phyloP scores from a whole-genome alignment of 805 yeast species.

The Zygotorulaspora danielsina region DNA sequence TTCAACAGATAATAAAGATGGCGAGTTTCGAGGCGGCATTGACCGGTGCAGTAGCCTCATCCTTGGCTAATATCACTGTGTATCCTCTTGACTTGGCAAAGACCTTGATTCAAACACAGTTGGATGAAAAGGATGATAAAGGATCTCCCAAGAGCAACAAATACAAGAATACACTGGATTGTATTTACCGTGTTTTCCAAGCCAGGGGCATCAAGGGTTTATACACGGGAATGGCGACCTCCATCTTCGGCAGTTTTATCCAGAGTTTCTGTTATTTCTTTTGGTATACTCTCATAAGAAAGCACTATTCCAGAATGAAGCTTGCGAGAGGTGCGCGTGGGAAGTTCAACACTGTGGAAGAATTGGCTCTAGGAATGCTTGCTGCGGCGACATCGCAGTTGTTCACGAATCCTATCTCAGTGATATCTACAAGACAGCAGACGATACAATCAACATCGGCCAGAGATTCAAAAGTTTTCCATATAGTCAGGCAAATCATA shows the following conservation, averaged over 20 bases:
- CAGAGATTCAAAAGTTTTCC: constrained; percentile 27
- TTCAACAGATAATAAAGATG: too few species aligned
- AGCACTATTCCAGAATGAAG: constrained; percentile 44
- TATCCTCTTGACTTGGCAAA: constrained; percentile 79
- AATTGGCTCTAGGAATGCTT: constrained; percentile 66
- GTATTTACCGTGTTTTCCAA: constrained; percentile 50
- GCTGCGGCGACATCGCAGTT: constrained; percentile 82
- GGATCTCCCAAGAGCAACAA: constrained; percentile 25
- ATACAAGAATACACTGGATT: constrained; percentile 60
- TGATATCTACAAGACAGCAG: constrained; percentile 64
- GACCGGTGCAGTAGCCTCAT: constrained; percentile 79
- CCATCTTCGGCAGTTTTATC: constrained; percentile 65
- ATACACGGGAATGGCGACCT: constrained; percentile 67
- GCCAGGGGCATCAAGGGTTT: constrained; percentile 62
- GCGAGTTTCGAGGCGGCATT: constrained; percentile 66
- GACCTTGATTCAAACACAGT: constrained; percentile 71
- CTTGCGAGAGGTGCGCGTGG: constrained; percentile 4
- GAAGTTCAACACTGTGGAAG: constrained; percentile 48
- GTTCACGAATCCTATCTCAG: constrained; percentile 77
- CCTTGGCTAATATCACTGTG: constrained; percentile 70
- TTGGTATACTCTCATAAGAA: constrained; percentile 75
- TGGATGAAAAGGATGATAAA: constrained; percentile 10
- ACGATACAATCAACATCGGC: constrained; percentile 39
- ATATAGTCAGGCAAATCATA: constrained; percentile 41
- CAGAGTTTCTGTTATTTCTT: constrained; percentile 81